Evolutionary conservation across 441 rosid genomes (phyloP).

Genomic region (Codiaeum variegatum): DNA sequence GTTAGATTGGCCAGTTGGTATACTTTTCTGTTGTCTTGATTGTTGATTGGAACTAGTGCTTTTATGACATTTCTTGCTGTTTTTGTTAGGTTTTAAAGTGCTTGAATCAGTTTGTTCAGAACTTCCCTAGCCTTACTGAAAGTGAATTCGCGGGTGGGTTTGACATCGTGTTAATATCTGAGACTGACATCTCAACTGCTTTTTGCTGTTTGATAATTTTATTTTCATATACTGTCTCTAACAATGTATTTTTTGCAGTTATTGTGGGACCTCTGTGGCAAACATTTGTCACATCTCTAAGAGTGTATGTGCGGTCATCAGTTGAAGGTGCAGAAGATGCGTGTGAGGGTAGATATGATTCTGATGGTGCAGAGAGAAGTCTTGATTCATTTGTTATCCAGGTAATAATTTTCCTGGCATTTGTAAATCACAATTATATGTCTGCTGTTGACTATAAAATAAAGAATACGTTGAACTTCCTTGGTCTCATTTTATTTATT

Average conservation of each 20-base stretch:
- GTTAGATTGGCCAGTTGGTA: conserved; percentile 38
- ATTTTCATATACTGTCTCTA: conserved; percentile 11
- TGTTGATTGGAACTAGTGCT: conserved; percentile 10
- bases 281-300: conserved; percentile 73
- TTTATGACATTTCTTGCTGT: conserved; percentile 13
- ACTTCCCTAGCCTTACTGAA: conserved; percentile 65
- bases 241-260: conserved; percentile 43
- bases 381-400: conserved; percentile 90
- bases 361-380: conserved; percentile 93
- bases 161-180: neutral
- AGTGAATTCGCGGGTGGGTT: conserved; percentile 69
- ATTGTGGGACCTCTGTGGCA: conserved; percentile 84
- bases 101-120: conserved; percentile 86
- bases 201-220: conserved; percentile 12
- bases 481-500: too few species aligned
- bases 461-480: neutral
- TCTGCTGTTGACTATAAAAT: neutral
- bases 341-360: conserved; percentile 82
- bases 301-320: conserved; percentile 69
- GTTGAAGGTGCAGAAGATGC: conserved; percentile 75
- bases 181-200: conserved; percentile 1
- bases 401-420: conserved; percentile 38
- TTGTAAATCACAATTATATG: neutral
- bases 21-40: conserved; percentile 14
- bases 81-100: conserved; percentile 73